phyloP scores from a whole-genome alignment of 1,139 yeast genomes.

The Zygosaccharomyces sapae region DNA sequence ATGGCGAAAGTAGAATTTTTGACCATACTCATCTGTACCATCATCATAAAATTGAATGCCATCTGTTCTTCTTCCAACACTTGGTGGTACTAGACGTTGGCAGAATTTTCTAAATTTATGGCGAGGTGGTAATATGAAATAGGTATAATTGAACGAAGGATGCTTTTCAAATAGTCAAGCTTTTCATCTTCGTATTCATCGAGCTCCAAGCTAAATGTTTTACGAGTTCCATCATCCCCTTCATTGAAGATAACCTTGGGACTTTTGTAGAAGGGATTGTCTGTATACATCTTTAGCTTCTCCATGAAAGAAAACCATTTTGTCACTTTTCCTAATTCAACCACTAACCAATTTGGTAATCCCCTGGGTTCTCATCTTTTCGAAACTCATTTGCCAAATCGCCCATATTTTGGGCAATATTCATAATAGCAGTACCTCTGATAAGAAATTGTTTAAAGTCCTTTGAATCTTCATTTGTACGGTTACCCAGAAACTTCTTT shows the following conservation, averaged over 20 bases:
- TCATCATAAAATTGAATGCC: constrained; percentile 47
- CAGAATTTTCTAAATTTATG: constrained; percentile 65
- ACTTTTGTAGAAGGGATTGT: constrained; percentile 42
- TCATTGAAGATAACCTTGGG: constrained; percentile 35
- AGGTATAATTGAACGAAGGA: constrained; percentile 65
- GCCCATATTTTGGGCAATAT: constrained; percentile 38
- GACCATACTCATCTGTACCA: constrained; percentile 40
- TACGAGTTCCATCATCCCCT: constrained; percentile 36
- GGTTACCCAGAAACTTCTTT: constrained; percentile 27
- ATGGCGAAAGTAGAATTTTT: constrained; percentile 47
- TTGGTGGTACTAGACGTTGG: constrained; percentile 68
- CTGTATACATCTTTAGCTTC: constrained; percentile 17
- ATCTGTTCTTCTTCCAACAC: constrained; percentile 67
- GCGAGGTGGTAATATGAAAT: constrained; percentile 62
- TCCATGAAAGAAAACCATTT: constrained; percentile 10
- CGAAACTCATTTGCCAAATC: constrained; percentile 27
- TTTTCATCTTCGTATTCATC: constrained; percentile 46
- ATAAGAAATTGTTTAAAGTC: constrained; percentile 40
- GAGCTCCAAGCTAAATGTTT: constrained; percentile 38
- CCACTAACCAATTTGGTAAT: constrained; percentile 6
- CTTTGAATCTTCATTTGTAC: constrained; percentile 23
- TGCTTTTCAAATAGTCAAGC: constrained; percentile 51
- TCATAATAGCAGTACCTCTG: constrained; percentile 46
- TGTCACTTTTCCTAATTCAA: constrained; percentile 4
- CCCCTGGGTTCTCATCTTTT: constrained; percentile 2